Percentiles rank a stretch among this genome's conserved stretches.
phyloP scores from a whole-genome alignment of 2,329 filamentous ascomycete genomes.

The Byssochlamys sp. region DNA sequence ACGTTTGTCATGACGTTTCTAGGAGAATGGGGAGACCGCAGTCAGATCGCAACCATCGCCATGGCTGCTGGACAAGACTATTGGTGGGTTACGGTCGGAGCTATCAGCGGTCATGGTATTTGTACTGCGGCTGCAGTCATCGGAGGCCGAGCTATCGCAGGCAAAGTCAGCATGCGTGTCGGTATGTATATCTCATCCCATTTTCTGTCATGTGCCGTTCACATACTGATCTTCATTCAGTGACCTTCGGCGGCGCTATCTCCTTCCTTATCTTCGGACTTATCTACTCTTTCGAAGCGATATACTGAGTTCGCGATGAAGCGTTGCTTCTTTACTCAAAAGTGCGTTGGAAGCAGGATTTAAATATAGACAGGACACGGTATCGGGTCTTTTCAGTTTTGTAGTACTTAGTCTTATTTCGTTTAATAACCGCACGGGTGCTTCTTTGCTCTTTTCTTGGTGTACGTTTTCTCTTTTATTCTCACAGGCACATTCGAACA shows the following conservation, averaged over 20 bases:
- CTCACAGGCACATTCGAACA: background rate
- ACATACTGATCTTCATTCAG: conserved; percentile 37
- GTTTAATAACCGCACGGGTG: background rate
- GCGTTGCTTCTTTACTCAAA: background rate
- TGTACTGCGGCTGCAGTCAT: conserved; percentile 89
- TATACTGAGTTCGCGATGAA: conserved; percentile 41
- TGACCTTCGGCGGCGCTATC: conserved; percentile 80
- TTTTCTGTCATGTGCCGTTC: background rate
- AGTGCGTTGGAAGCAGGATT: background rate
- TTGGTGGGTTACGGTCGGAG: conserved; percentile 93
- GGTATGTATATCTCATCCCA: conserved; percentile 55
- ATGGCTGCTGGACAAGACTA: conserved; percentile 98
- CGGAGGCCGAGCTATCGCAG: conserved; percentile 83
- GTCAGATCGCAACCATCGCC: conserved; percentile 94
- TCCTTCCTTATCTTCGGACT: conserved; percentile 86
- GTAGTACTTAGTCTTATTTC: background rate
- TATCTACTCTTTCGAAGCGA: conserved; percentile 78
- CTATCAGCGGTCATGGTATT: conserved; percentile 72
- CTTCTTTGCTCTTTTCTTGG: background rate
- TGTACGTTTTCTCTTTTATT: background rate
- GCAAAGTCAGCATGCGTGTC: conserved; percentile 86
- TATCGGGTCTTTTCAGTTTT: background rate
- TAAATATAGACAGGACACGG: background rate
- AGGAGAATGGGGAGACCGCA: conserved; percentile 94
- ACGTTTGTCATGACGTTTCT: conserved; percentile 99